phyloP scores from a whole-genome alignment of 1,284 basidiomycete genomes.

The Ganoderma leucocontextum region DNA sequence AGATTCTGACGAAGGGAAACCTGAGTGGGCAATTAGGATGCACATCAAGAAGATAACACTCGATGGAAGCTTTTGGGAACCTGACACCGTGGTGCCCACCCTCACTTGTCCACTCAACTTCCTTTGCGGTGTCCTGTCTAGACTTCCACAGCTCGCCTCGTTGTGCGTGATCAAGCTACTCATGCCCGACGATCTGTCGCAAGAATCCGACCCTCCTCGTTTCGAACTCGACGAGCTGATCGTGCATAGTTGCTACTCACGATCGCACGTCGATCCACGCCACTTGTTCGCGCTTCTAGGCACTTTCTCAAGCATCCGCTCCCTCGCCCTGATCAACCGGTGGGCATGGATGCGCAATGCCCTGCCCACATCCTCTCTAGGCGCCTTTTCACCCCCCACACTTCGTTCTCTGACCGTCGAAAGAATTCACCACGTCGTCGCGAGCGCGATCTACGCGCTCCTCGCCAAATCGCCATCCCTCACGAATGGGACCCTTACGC shows the following conservation, averaged over 20 bases:
- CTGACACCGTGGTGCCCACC: not conserved
- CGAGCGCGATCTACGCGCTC: too few relatives aligned
- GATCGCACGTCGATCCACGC: too few relatives aligned
- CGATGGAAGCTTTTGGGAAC: not conserved
- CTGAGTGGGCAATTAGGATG: not conserved
- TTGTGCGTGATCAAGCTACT: not conserved
- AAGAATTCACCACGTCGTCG: too few relatives aligned
- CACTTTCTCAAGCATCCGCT: too few relatives aligned
- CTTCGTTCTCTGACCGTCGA: too few relatives aligned
- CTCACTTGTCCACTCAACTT: not conserved
- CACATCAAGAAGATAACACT: not conserved
- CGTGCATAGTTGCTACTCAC: not conserved
- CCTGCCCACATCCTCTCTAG: too few relatives aligned
- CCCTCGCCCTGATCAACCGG: too few relatives aligned
- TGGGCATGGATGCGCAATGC: too few relatives aligned
- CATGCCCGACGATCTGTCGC: not conserved
- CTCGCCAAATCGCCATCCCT: too few relatives aligned
- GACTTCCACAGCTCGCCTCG: not conserved
- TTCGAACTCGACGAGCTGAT: not conserved
- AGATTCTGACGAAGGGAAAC: not conserved
- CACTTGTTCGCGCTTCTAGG: too few relatives aligned
- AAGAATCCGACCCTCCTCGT: not conserved
- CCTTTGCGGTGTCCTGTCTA: not conserved
- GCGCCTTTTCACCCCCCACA: too few relatives aligned
- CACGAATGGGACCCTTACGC: too few relatives aligned